A percentile compares a stretch with the other conserved stretches of the same genome.
These are phyloP conservation scores for Trichoderma sp. DNA, from an alignment of 2,329 filamentous ascomycete species.

Conservation along the genomic window DNA sequence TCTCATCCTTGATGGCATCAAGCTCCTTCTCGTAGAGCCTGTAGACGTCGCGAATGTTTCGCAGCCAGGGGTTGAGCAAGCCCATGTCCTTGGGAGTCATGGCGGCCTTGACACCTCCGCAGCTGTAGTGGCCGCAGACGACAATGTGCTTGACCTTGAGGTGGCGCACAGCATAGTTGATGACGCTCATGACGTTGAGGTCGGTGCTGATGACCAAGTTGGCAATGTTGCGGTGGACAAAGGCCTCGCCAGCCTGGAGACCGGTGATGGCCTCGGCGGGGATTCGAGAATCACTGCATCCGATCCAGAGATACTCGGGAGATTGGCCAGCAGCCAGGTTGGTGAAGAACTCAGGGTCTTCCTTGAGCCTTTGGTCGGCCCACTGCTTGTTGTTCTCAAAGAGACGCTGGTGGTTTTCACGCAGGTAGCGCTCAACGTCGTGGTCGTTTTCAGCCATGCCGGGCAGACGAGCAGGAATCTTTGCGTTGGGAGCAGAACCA, in stretches of 20 bases:
- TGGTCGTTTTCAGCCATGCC: slow-evolving; percentile 20
- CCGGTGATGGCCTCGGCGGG: slow-evolving; percentile 88
- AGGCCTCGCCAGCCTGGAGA: slow-evolving; percentile 84
- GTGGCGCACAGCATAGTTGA: slow-evolving; percentile 82
- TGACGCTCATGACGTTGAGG: slow-evolving; percentile 76
- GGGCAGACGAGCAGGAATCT: slow-evolving; percentile 5
- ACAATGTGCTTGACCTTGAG: slow-evolving; percentile 80
- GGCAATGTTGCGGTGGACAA: slow-evolving; percentile 76
- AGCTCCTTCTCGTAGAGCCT: slow-evolving; percentile 70
- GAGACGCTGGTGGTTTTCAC: slow-evolving; percentile 65
- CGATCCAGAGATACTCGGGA: slow-evolving; percentile 82
- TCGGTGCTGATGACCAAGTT: slow-evolving; percentile 60
- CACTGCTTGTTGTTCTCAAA: slow-evolving; percentile 70
- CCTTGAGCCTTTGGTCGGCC: slow-evolving; percentile 58
- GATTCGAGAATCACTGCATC: slow-evolving; percentile 86
- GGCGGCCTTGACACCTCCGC: slow-evolving; percentile 74
- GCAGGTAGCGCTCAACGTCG: slow-evolving; percentile 57
- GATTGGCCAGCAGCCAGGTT: slow-evolving; percentile 65
- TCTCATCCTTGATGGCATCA: slow-evolving; percentile 60
- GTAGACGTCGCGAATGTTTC: slow-evolving; percentile 75
- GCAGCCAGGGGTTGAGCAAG: slow-evolving; percentile 71
- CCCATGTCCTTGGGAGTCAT: slow-evolving; percentile 71
- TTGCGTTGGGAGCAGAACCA: background rate
- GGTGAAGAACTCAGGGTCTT: slow-evolving; percentile 66
- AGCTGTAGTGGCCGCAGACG: slow-evolving; percentile 78